Evolutionary conservation across 1,139 yeast genomes (phyloP), one percentile per base, ranked within the genome.

Genomic region (Lodderomyces metapsilosis): DNA sequence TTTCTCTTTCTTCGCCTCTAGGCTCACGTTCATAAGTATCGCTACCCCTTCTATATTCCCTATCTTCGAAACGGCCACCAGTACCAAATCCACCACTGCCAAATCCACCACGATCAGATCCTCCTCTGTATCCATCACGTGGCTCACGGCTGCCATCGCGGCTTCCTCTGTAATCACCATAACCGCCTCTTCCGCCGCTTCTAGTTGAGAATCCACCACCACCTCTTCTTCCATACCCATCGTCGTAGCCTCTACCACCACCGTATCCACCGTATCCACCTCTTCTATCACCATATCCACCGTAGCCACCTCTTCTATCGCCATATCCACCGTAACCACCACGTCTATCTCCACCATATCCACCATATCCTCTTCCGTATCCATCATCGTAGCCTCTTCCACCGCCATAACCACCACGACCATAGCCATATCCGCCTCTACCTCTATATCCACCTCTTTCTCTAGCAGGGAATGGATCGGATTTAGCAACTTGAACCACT

Each of bases 401-500:
- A 32, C 50, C 44, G 24, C 48, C 47, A 21, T 37, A 27, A 6
- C 51, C 50, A 36, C 51, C 55, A 32, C 58, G 47, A 16, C 56
- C 58, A 21, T 58, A 52, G 10, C 59, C 59, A 37, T 59, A 52
- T 12, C 64, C 60, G 34, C 62, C 63, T 40, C 64, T 46, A 18
- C 69, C 67, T 49, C 68, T 55, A 36, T 49, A 51, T 7, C 59
- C 57, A 33, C 64, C 62, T 47, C 71, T 58, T 48, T 63, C 57
- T 59, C 74, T 66, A 16, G 61, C 54, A 31, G 69, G 64, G 53
- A 61, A 74, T 28, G 80, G 84, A 52, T 74, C 81, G 11, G 78
- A 76, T 54, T 75, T 72, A 16, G 86, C 85, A 58, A 76, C 62
- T 59, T 80, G 82, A 25, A 80, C 82, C n/a, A 65, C 70, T 49